A percentile compares a stretch with the other conserved stretches of the same genome.
Conservation (phyloP, 2,329 filamentous ascomycete species). For the Paracamarosporium sp. region DNA sequence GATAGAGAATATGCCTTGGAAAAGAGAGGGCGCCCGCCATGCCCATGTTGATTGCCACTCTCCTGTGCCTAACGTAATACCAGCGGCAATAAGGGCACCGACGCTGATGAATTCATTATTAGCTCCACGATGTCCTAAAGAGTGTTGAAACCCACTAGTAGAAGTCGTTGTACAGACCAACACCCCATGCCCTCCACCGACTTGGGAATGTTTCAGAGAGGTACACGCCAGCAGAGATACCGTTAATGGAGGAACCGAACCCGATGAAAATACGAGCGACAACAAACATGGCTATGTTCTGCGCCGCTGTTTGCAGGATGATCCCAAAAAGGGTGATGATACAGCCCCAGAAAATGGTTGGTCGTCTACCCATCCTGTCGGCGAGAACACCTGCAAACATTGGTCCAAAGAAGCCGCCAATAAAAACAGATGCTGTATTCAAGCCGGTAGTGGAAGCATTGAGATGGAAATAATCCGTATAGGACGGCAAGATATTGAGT, state of each 20-base stretch:
- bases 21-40: conserved; percentile 54
- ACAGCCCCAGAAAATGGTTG: conserved; percentile 2
- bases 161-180: conserved; percentile 37
- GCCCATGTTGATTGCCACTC: conserved; percentile 51
- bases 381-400: neutral
- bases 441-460: conserved; percentile 6
- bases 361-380: conserved; percentile 5
- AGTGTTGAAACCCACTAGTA: neutral
- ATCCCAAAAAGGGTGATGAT: neutral
- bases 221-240: conserved; percentile 55
- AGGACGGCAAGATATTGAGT: conserved; percentile 6
- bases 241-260: conserved; percentile 52
- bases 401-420: conserved; percentile 1
- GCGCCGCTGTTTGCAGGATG: conserved; percentile 7
- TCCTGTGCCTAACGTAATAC: conserved; percentile 54
- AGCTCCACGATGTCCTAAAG: conserved; percentile 32
- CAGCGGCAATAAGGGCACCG: conserved; percentile 52
- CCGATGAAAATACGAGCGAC: conserved; percentile 52
- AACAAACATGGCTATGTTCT: conserved; percentile 12
- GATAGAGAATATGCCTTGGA: conserved; percentile 51
- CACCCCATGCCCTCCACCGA: conserved; percentile 55
- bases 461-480: conserved; percentile 8
- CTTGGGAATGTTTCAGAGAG: conserved; percentile 58
- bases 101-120: neutral
- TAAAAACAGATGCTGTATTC: conserved; percentile 5